Evolutionary conservation across 139 green algal genomes (phyloP), one percentile per base, ranked within the genome.

Genomic region (Volvox reticuliferus): DNA sequence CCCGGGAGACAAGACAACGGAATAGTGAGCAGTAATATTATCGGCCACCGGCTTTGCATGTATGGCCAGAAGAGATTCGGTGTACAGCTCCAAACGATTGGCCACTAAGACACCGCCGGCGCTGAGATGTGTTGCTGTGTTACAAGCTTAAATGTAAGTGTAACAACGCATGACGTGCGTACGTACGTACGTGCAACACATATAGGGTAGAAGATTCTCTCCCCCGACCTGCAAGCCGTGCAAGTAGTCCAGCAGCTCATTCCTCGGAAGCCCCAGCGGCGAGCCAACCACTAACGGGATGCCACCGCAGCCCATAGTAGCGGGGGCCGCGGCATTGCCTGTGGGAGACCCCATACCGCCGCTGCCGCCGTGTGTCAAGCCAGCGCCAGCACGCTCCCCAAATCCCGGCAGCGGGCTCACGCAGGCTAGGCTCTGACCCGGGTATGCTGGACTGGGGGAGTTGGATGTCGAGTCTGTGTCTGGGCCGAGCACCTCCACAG

Each of bases 181-280:
- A n/a, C n/a, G n/a, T n/a, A n/a, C n/a, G n/a, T n/a, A n/a, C n/a
- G n/a, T n/a, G n/a, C n/a, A n/a, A n/a, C n/a, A n/a, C n/a, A n/a
- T n/a, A n/a, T n/a, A n/a, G n/a, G n/a, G n/a, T n/a, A n/a, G n/a
- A n/a, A 55, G 44, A 55, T 5, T 73, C 65, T 28, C 21, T 12
- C 16, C 9, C 65, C 65, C 21, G 21, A 94, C 87, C 44, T 95
- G 89, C 80, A 98, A 92, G 1, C 36, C 44, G 88, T 97, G 96
- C 35, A 99, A 88, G 90, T 98, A 99, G 35, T 97, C 94, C 35
- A 99, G 89, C 71, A 97, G 90, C 92, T 97, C 92, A 82, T 96
- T 97, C 24, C 75, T 75, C 55, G 86, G 86, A 33, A 84, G 73
- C 50, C 86, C 86, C 86, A 90, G 75, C 75, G 86, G 86, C 12